These are phyloP conservation scores for Lomentospora prolificans DNA, from an alignment of 2,329 filamentous ascomycete species.

Conservation along the genomic window DNA sequence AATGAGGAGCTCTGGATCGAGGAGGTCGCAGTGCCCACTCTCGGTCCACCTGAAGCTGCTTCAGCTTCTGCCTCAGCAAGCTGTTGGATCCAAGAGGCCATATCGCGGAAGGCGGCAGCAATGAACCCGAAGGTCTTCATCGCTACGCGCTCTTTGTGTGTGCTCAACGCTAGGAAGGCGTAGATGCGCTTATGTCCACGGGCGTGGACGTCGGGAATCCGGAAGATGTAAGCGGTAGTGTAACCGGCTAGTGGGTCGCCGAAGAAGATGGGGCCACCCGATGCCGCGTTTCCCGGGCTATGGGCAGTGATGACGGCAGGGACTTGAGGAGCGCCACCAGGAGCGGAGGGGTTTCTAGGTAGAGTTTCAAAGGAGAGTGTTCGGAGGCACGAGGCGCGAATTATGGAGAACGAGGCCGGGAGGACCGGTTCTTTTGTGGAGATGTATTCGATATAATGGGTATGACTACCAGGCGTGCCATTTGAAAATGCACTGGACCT, in stretches of 20 bases:
- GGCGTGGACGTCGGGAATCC: conserved; percentile 57
- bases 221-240: conserved; percentile 62
- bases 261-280: conserved; percentile 59
- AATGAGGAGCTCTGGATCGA: background rate
- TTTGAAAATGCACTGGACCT: conserved; percentile 42
- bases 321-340: conserved; percentile 15
- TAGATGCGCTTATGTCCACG: conserved; percentile 61
- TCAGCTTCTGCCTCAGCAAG: conserved; percentile 55
- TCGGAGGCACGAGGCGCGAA: conserved; percentile 56
- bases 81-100: conserved; percentile 56
- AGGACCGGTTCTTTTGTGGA: conserved; percentile 56
- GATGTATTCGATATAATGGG: conserved; percentile 58
- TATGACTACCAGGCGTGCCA: conserved; percentile 37
- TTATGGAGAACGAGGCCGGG: conserved; percentile 54
- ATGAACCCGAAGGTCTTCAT: conserved; percentile 58
- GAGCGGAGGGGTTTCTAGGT: conserved; percentile 33
- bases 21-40: conserved; percentile 17
- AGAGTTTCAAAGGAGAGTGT: conserved; percentile 59
- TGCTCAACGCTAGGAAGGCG: conserved; percentile 55
- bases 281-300: conserved; percentile 41
- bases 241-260: conserved; percentile 56
- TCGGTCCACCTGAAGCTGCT: conserved; percentile 23
- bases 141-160: conserved; percentile 52
- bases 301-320: conserved; percentile 42
- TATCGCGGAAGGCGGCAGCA: conserved; percentile 50